Conservation (phyloP, 148 eudicot genomes). For the Selenicereus undatus region DNA sequence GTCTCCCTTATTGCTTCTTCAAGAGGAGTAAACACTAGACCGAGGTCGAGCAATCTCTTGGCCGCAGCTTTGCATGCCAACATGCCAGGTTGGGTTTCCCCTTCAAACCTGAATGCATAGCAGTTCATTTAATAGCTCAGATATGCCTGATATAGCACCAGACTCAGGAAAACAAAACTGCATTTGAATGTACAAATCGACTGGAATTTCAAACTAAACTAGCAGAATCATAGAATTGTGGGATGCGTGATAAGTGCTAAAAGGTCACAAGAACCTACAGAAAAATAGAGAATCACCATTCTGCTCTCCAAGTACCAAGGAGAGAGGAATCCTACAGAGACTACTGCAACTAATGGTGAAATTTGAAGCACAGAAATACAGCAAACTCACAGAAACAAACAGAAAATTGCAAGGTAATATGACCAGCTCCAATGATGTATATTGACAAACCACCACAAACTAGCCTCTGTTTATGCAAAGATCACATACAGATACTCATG, state of each 20-base stretch:
- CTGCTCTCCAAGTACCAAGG: too few relatives aligned
- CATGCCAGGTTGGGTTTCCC: conserved; percentile 80
- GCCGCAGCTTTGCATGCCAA: conserved; percentile 68
- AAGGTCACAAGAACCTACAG: too few relatives aligned
- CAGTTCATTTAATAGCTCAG: neutral
- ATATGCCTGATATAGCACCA: neutral
- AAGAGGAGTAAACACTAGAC: conserved; percentile 64
- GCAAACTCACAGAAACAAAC: neutral
- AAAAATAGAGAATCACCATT: too few relatives aligned
- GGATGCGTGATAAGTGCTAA: too few relatives aligned
- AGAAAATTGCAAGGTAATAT: neutral
- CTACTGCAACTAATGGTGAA: too few relatives aligned
- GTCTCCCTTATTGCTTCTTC: conserved; percentile 68
- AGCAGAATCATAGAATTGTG: too few relatives aligned
- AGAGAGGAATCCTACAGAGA: too few relatives aligned
- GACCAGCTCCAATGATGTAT: neutral
- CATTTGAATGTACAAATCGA: too few relatives aligned
- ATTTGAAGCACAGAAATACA: neutral
- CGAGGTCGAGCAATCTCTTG: conserved; percentile 63
- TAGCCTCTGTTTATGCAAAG: neutral
- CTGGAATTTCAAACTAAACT: too few relatives aligned
- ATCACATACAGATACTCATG: neutral
- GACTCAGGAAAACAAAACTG: neutral
- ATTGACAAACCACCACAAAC: neutral
- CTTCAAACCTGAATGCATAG: conserved; percentile 45